Evolutionary conservation across 176 grass and related monocot species (phyloP), one percentile per base, ranked within the genome.

Genomic region (Canna indica): DNA sequence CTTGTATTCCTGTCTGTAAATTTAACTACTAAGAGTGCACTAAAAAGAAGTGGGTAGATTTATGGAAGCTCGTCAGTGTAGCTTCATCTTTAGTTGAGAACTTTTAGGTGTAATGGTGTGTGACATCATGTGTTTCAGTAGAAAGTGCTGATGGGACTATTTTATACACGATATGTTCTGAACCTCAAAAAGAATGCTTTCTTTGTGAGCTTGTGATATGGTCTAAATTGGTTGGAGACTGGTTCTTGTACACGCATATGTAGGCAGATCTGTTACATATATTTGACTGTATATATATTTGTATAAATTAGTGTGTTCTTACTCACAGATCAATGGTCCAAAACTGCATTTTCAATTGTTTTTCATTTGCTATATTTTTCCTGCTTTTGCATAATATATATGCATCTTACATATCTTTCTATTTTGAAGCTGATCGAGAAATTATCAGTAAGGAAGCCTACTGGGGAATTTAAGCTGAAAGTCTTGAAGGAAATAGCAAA

Each of bases 401-500:
- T 47, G 47, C n/a, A 36, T 52, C 7, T 68, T 3, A n/a, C 26
- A 8, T 69, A 24, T 36, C 24, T 52, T 27, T 34, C 9, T 33
- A 25, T 46, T 73, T 31, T 83, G 65, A 80, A 99, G 94, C 78
- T 99, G 48, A 93, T 99, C 52, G 90, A 93, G 86, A 99, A 99
- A 65, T 80, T 99, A 36, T 99, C 94, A 17, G 82, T 90, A 47
- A 87, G 82, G 83, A 93, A 93, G 69, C 94, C 90, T 57, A 90
- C 81, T 73, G 94, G 89, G 56, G 82, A 93, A 77, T 76, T 68
- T 74, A 93, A 99, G 73, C 68, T 93, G 30, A 99, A 99, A 75
- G 69, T 85, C 67, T 81, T 99, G 42, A 99, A 88, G 75, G 89
- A 88, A 76, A 99, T 93, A 80, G 94, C 89, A 68, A 93, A 99